These are phyloP conservation scores for Leucocoprinus leucothites DNA, from an alignment of 768 basidiomycete genomes.

Conservation along the genomic window DNA sequence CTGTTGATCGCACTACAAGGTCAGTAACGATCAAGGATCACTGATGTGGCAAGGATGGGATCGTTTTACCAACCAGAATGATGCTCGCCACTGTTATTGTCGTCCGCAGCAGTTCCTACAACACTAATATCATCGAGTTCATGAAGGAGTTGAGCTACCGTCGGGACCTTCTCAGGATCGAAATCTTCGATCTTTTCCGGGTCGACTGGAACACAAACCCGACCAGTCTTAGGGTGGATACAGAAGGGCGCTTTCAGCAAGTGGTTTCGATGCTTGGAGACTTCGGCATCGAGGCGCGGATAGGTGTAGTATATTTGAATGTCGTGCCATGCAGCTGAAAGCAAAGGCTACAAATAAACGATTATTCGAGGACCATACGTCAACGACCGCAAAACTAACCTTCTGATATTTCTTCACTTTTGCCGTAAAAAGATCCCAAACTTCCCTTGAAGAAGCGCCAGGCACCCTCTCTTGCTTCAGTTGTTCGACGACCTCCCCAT, in stretches of 20 bases:
- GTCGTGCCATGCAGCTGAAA: constrained; percentile 69
- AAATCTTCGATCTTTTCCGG: constrained; percentile 73
- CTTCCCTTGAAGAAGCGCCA: constrained; percentile 55
- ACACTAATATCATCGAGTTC: constrained; percentile 50
- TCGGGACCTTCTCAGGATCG: constrained; percentile 84
- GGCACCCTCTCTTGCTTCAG: constrained; percentile 63
- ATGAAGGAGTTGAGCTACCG: constrained; percentile 73
- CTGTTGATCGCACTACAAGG: constrained; percentile 26
- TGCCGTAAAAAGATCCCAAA: constrained; percentile 68
- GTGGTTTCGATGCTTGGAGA: constrained; percentile 96
- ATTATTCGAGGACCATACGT: too few species aligned
- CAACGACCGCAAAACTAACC: too few species aligned
- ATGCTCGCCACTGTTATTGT: constrained; percentile 28
- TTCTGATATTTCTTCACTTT: constrained; percentile 24
- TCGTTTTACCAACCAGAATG: constrained; percentile 41
- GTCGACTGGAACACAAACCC: constrained; percentile 92
- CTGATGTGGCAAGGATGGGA: neutral
- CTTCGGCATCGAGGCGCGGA: constrained; percentile 94
- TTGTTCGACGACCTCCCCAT: constrained; percentile 41
- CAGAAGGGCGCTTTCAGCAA: constrained; percentile 97
- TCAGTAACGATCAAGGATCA: neutral
- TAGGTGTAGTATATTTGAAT: constrained; percentile 93
- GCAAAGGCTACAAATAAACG: constrained; percentile 22
- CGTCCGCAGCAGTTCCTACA: constrained; percentile 24
- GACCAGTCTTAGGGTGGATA: constrained; percentile 93